Conservation (phyloP, 2,329 filamentous ascomycete genomes). For the Colletotrichum sojae region DNA sequence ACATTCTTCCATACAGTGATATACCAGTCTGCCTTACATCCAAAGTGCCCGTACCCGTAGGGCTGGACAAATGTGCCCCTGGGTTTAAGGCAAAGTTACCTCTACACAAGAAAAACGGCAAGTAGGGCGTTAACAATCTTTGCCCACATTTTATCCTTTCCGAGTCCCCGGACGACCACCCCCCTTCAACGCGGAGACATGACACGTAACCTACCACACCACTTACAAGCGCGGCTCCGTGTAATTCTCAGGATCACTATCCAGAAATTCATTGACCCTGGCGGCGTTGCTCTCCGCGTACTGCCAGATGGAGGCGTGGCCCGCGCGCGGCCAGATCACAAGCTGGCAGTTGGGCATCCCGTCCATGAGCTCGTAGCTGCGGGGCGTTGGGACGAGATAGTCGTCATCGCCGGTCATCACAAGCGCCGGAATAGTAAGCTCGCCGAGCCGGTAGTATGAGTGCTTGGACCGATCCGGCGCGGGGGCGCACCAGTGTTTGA, state of each 20-base stretch:
- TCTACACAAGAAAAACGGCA: too few relatives aligned
- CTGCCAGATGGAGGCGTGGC: constrained; percentile 30
- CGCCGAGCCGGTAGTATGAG: constrained; percentile 20
- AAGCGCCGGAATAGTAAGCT: constrained; percentile 28
- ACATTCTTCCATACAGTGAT: too few relatives aligned
- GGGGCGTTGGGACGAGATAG: constrained; percentile 25
- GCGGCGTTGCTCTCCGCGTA: constrained; percentile 24
- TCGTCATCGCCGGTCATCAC: constrained; percentile 35
- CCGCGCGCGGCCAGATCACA: constrained; percentile 28
- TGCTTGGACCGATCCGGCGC: constrained; percentile 8
- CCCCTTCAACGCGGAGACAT: too few relatives aligned
- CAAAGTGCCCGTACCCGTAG: too few relatives aligned
- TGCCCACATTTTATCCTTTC: too few relatives aligned
- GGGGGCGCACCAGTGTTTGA: constrained; percentile 27
- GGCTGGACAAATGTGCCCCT: too few relatives aligned
- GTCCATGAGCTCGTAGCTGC: constrained; percentile 30
- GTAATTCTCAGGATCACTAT: background rate
- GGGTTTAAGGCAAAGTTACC: too few relatives aligned
- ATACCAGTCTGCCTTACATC: too few relatives aligned
- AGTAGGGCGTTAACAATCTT: too few relatives aligned
- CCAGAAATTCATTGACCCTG: constrained; percentile 29
- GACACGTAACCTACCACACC: too few relatives aligned
- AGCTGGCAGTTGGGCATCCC: constrained; percentile 22
- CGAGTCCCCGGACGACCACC: too few relatives aligned
- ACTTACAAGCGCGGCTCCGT: constrained; percentile 1